These are phyloP conservation scores for Aspergillus floridensis DNA, from an alignment of 2,329 filamentous ascomycete species.

Conservation along the genomic window DNA sequence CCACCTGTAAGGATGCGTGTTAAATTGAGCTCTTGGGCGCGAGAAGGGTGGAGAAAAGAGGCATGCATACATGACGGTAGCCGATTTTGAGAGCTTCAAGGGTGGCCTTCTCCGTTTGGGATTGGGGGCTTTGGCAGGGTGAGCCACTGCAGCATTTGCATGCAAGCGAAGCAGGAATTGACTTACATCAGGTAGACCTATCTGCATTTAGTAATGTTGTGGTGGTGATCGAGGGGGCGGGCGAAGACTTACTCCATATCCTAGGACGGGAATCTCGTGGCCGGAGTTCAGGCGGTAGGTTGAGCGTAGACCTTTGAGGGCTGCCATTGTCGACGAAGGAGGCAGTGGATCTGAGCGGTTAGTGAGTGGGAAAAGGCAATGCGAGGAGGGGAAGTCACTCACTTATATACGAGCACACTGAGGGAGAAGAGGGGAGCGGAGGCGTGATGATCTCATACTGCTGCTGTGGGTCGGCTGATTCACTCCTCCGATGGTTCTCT, in stretches of 20 bases:
- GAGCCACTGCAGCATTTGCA: neutral
- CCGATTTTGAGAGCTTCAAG: constrained; percentile 29
- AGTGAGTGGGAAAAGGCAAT: neutral
- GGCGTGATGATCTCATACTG: neutral
- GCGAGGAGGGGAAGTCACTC: neutral
- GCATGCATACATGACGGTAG: constrained; percentile 31
- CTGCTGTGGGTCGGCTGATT: neutral
- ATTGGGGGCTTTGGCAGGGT: constrained; percentile 21
- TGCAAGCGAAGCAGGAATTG: neutral
- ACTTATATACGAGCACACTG: neutral
- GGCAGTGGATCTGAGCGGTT: neutral
- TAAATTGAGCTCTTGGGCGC: neutral
- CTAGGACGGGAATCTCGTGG: constrained; percentile 59
- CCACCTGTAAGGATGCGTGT: constrained; percentile 37
- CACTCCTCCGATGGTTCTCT: neutral
- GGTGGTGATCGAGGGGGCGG: neutral
- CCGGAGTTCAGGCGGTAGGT: constrained; percentile 58
- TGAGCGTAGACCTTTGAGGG: constrained; percentile 21
- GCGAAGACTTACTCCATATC: constrained; percentile 53
- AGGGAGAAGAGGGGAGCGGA: neutral
- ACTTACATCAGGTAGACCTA: constrained; percentile 36
- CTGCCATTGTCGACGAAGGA: constrained; percentile 11
- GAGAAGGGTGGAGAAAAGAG: neutral
- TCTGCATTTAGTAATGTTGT: neutral
- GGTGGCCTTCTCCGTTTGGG: constrained; percentile 25